phyloP scores from a whole-genome alignment of 2,329 filamentous ascomycete genomes.

The Cordyceps pruinosa region DNA sequence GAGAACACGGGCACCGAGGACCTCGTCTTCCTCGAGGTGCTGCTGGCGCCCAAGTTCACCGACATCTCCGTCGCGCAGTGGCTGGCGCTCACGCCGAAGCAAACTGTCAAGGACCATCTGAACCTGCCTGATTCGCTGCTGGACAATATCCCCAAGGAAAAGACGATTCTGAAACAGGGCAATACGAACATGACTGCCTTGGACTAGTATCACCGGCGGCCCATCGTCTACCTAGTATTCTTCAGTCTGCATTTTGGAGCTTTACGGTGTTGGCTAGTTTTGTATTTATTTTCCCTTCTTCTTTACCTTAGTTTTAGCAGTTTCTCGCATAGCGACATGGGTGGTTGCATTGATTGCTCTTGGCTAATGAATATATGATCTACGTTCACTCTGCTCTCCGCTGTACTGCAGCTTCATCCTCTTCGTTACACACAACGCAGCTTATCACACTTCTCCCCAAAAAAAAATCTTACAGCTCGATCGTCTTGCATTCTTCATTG shows the following conservation, averaged over 20 bases:
- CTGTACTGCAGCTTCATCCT: background rate
- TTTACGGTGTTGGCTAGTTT: background rate
- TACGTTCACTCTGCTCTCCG: background rate
- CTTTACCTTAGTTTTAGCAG: background rate
- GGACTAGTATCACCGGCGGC: background rate
- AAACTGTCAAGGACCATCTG: constrained; percentile 52
- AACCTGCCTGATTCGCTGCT: constrained; percentile 31
- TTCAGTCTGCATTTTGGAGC: background rate
- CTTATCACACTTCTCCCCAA: no score
- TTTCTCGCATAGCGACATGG: background rate
- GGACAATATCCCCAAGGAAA: constrained; percentile 32
- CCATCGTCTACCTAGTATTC: no score
- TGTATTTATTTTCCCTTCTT: background rate
- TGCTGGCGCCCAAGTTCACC: constrained; percentile 44
- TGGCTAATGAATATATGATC: no score
- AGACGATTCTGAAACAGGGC: constrained; percentile 36
- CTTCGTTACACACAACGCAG: no score
- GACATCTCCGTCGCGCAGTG: constrained; percentile 53
- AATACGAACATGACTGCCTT: constrained; percentile 30
- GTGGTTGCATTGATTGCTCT: background rate
- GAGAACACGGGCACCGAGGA: constrained; percentile 54
- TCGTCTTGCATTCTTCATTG: no score
- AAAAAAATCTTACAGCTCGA: no score
- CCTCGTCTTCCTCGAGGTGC: constrained; percentile 52
- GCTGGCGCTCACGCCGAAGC: constrained; percentile 50